phyloP scores from a whole-genome alignment of 1,284 basidiomycete genomes.

The Cryptococcus sp. region DNA sequence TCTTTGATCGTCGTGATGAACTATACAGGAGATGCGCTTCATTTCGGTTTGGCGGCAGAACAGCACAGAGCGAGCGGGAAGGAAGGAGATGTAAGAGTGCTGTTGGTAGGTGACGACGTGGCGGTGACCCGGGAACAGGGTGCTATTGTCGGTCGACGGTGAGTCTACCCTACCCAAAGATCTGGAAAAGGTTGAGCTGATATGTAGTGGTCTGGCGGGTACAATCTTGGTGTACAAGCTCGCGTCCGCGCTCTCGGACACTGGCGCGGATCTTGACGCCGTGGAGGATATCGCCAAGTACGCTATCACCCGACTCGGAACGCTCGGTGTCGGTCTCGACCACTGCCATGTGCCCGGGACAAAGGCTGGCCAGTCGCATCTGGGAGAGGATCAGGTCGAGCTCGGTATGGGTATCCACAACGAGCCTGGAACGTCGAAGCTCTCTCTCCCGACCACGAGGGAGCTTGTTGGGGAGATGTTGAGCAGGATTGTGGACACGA shows the following conservation, averaged over 20 bases:
- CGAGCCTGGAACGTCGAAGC: conserved; percentile 73
- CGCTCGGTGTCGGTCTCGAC: conserved; percentile 84
- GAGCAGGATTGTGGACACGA: conserved; percentile 63
- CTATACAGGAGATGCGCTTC: conserved; percentile 77
- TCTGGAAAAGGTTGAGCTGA: conserved; percentile 10
- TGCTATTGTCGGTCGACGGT: conserved; percentile 45
- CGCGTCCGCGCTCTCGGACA: conserved; percentile 71
- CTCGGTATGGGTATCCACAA: conserved; percentile 81
- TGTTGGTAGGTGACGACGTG: conserved; percentile 88
- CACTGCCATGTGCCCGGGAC: conserved; percentile 91
- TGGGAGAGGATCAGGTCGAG: conserved; percentile 47
- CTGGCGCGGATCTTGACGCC: conserved; percentile 65
- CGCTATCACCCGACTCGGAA: conserved; percentile 60
- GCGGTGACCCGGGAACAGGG: conserved; percentile 62
- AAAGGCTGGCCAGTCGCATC: conserved; percentile 55
- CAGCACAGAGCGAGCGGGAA: conserved; percentile 68
- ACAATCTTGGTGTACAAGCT: conserved; percentile 90
- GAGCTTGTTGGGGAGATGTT: conserved; percentile 69
- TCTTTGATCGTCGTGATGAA: conserved; percentile 63
- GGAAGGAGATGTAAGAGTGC: conserved; percentile 65
- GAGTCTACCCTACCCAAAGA: conserved; percentile 9
- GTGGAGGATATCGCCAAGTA: conserved; percentile 66
- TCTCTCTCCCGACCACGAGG: conserved; percentile 56
- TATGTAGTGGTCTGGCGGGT: conserved; percentile 69
- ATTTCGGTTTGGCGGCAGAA: conserved; percentile 88